phyloP scores from a whole-genome alignment of 176 grass and related monocot species.

The Eragrostis nindensis region DNA sequence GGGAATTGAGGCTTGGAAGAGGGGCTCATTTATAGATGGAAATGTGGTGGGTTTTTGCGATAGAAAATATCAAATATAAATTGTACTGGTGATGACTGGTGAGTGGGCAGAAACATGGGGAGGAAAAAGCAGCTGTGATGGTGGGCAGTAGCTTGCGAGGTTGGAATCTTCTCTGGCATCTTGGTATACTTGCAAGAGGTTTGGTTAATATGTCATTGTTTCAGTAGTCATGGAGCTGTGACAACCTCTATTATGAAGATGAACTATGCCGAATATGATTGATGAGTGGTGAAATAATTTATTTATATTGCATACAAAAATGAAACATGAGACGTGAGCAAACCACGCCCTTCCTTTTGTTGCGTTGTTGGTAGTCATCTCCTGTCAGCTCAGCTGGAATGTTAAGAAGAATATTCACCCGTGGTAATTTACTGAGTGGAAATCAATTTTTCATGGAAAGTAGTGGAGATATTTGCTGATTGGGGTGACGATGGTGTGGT shows the following conservation, averaged over 20 bases:
- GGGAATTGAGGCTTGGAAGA: conserved; percentile 61
- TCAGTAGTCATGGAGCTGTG: background rate
- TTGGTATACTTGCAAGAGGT: conserved; percentile 11
- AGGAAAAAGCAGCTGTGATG: conserved; percentile 35
- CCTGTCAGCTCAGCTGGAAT: background rate
- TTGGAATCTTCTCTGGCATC: conserved; percentile 42
- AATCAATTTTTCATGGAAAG: conserved; percentile 1
- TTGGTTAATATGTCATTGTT: conserved; percentile 11
- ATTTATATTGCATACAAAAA: background rate
- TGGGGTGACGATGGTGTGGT: conserved; percentile 6
- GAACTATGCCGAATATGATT: background rate
- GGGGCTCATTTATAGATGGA: conserved; percentile 70
- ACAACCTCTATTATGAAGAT: background rate
- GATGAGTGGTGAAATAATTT: background rate
- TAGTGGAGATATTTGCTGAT: conserved; percentile 22
- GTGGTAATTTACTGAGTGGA: background rate
- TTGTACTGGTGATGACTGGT: background rate
- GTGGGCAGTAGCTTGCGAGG: background rate
- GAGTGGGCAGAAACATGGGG: conserved; percentile 31
- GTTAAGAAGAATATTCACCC: background rate
- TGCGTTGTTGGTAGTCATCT: background rate
- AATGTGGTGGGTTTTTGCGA: background rate
- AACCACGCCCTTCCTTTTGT: background rate
- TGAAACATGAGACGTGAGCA: background rate
- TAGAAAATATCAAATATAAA: background rate